phyloP scores from a whole-genome alignment of 129 eudicot genomes.

The Flaveria sonorensis region DNA sequence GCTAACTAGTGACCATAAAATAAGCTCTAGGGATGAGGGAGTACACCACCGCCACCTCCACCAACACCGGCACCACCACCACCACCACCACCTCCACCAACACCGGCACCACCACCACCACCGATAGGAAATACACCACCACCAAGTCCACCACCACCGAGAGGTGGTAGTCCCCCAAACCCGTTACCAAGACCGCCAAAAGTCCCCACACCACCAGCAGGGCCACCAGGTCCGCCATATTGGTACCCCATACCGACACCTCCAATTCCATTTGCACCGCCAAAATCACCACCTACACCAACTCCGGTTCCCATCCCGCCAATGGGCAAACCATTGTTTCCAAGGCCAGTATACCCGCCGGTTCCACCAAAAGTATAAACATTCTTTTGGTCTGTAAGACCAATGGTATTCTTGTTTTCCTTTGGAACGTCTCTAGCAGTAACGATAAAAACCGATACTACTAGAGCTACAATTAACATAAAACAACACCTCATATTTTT shows the following conservation, averaged over 20 bases:
- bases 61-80: slow-evolving; percentile 16
- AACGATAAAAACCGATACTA: slow-evolving; percentile 16
- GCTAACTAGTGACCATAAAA: slow-evolving; percentile 26
- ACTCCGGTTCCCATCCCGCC: slow-evolving; percentile 50
- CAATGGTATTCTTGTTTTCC: slow-evolving; percentile 23
- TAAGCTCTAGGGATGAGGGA: slow-evolving; percentile 39
- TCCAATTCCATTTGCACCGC: slow-evolving; percentile 42
- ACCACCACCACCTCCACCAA: too few relatives aligned
- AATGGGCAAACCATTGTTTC: slow-evolving; percentile 42
- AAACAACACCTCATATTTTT: slow-evolving; percentile 35
- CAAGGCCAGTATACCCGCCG: slow-evolving; percentile 41
- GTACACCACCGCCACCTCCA: slow-evolving; percentile 27
- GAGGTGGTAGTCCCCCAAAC: slow-evolving; percentile 39
- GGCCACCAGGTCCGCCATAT: slow-evolving; percentile 46
- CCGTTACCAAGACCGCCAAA: slow-evolving; percentile 43
- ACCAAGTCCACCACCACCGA: slow-evolving; percentile 44
- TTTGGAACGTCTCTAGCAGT: slow-evolving; percentile 48
- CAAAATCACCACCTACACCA: slow-evolving; percentile 43
- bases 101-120: too few relatives aligned
- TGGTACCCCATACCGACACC: slow-evolving; percentile 44
- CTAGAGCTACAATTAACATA: slow-evolving; percentile 39
- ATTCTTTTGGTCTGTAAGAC: slow-evolving; percentile 41
- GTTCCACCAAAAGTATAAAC: slow-evolving; percentile 45
- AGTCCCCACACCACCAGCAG: slow-evolving; percentile 44
- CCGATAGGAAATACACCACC: slow-evolving; percentile 38